A percentile compares a stretch with the other conserved stretches of the same genome.
phyloP scores from a whole-genome alignment of 257 asterid genomes.

The Mentha longifolia region DNA sequence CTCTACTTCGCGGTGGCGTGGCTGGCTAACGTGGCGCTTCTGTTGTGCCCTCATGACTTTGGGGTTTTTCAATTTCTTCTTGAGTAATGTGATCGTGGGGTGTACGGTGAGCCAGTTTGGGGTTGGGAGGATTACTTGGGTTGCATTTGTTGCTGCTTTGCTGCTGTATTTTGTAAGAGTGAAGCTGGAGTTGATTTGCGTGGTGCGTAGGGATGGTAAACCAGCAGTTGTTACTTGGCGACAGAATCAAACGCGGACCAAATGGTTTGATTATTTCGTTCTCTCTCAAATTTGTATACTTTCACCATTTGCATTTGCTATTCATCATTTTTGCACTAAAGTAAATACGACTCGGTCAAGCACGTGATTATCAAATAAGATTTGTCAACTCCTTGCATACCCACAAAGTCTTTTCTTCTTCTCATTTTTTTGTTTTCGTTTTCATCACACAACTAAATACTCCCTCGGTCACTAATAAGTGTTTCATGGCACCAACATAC shows the following conservation, averaged over 20 bases:
- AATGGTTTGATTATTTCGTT: not conserved
- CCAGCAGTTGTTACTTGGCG: constrained; percentile 17
- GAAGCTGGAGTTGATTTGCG: constrained; percentile 18
- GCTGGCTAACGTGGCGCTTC: constrained; percentile 26
- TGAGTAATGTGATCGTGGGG: constrained; percentile 37
- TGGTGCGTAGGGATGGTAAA: not conserved
- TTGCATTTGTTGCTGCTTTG: constrained; percentile 22
- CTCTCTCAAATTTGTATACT: too few species aligned
- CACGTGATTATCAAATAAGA: too few species aligned
- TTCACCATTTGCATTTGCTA: too few species aligned
- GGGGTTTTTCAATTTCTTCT: constrained; percentile 32
- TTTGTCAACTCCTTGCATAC: too few species aligned
- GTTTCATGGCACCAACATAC: too few species aligned
- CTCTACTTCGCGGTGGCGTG: constrained; percentile 36
- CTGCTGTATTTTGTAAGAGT: constrained; percentile 17
- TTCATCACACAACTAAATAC: too few species aligned
- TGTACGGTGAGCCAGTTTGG: constrained; percentile 34
- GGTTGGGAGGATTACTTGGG: constrained; percentile 30
- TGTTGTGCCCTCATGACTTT: constrained; percentile 3
- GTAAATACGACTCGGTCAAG: too few species aligned
- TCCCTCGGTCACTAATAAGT: too few species aligned
- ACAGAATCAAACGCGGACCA: not conserved
- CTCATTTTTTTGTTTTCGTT: too few species aligned
- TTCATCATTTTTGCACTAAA: too few species aligned
- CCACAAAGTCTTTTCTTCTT: too few species aligned